phyloP scores from a whole-genome alignment of 805 yeast species.

The Candida awuae region DNA sequence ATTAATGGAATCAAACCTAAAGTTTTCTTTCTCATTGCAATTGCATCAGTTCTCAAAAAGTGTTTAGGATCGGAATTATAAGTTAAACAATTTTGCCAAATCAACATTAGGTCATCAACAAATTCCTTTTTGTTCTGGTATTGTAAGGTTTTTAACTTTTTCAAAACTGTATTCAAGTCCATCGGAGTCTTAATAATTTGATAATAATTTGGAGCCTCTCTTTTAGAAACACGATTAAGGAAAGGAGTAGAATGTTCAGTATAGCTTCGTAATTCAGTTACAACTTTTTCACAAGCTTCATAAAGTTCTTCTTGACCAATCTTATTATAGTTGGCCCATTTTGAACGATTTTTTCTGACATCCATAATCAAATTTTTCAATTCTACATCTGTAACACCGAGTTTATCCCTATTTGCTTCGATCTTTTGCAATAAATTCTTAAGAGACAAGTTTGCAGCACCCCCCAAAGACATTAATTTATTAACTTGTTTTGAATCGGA shows the following conservation, averaged over 20 bases:
- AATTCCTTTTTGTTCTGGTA: slow-evolving; percentile 81
- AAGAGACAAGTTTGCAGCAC: slow-evolving; percentile 69
- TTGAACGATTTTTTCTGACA: slow-evolving; percentile 89
- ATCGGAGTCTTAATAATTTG: slow-evolving; percentile 85
- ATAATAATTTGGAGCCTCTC: slow-evolving; percentile 97
- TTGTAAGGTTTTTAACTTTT: slow-evolving; percentile 74
- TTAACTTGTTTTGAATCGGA: slow-evolving; percentile 22
- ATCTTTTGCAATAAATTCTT: slow-evolving; percentile 75
- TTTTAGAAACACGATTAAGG: slow-evolving; percentile 87
- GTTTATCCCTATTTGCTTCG: slow-evolving; percentile 68
- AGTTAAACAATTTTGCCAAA: slow-evolving; percentile 90
- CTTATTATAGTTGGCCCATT: slow-evolving; percentile 94
- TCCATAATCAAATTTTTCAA: slow-evolving; percentile 80
- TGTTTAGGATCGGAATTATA: slow-evolving; percentile 95
- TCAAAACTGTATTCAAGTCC: slow-evolving; percentile 93
- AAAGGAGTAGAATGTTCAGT: slow-evolving; percentile 97
- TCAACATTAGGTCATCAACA: slow-evolving; percentile 90
- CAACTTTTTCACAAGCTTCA: slow-evolving; percentile 96
- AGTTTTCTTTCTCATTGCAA: slow-evolving; percentile 93
- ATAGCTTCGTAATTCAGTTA: slow-evolving; percentile 77
- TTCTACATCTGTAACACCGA: slow-evolving; percentile 72
- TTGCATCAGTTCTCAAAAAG: slow-evolving; percentile 81
- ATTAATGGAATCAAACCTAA: slow-evolving; percentile 67
- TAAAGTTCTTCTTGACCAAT: slow-evolving; percentile 97
- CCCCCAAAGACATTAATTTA: slow-evolving; percentile 32